Evolutionary conservation across 2,329 filamentous ascomycete genomes (phyloP).

Genomic region (Fusarium luffae): DNA sequence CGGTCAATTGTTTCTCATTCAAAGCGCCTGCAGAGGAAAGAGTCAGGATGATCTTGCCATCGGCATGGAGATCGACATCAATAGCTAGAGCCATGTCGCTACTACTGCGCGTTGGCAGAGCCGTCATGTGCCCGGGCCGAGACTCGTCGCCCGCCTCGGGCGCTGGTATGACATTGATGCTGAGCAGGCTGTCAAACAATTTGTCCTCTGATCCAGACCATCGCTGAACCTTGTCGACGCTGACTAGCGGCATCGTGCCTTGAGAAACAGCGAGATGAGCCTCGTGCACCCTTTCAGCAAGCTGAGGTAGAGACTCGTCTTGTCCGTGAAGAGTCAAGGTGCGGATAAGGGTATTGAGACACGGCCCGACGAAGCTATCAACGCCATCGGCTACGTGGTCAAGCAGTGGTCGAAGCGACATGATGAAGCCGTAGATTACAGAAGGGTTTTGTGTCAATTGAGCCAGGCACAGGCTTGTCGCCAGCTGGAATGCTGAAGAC

Average conservation of each 20-base stretch:
- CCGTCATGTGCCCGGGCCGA: not conserved
- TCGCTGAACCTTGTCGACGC: slow-evolving; percentile 12
- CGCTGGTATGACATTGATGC: slow-evolving; percentile 4
- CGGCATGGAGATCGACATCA: slow-evolving; percentile 16
- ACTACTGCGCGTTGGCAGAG: slow-evolving; percentile 7
- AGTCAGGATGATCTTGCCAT: slow-evolving; percentile 5
- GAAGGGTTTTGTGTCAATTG: slow-evolving; percentile 2
- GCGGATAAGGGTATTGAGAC: slow-evolving; percentile 20
- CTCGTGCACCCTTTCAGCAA: slow-evolving; percentile 6
- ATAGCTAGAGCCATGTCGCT: slow-evolving; percentile 23
- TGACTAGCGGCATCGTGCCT: slow-evolving; percentile 14
- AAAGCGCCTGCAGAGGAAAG: slow-evolving; percentile 9
- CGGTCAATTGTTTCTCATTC: not conserved
- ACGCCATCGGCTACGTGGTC: not conserved
- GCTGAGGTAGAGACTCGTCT: not conserved
- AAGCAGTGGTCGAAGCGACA: slow-evolving; percentile 15
- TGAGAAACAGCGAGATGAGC: not conserved
- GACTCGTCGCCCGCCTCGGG: fast-evolving
- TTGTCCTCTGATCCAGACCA: slow-evolving; percentile 20
- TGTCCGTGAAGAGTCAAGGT: not conserved
- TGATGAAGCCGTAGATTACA: slow-evolving; percentile 18
- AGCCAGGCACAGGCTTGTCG: slow-evolving; percentile 7
- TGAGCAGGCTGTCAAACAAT: slow-evolving; percentile 22
- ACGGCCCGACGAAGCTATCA: slow-evolving; percentile 11
- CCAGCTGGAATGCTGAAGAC: slow-evolving; percentile 16